Evolutionary conservation across 2,329 filamentous ascomycete genomes (phyloP).

Genomic region (Atkinsonella texensis): DNA sequence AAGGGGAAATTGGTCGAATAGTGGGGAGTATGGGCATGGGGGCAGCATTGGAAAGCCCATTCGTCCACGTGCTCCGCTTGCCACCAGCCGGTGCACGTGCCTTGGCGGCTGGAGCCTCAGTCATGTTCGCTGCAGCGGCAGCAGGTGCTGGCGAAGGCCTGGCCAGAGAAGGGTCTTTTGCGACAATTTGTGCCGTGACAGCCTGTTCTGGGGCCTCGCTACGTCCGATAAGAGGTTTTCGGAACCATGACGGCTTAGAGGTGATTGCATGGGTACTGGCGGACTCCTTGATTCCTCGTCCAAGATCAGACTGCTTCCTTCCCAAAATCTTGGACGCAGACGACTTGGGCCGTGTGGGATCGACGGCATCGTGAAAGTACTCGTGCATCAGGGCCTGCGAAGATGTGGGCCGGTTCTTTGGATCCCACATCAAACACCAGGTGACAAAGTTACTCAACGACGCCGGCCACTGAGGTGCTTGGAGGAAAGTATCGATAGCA

Average conservation of each 20-base stretch:
- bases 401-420: slow-evolving; percentile 80
- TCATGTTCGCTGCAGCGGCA: slow-evolving; percentile 16
- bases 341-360: slow-evolving; percentile 85
- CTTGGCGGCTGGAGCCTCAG: slow-evolving; percentile 25
- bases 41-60: slow-evolving; percentile 65
- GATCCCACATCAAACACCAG: slow-evolving; percentile 99
- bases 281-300: slow-evolving; percentile 52
- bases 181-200: slow-evolving; percentile 31
- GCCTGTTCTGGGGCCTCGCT: slow-evolving; percentile 54
- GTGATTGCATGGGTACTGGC: slow-evolving; percentile 45
- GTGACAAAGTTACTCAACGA: slow-evolving; percentile 88
- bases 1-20: slow-evolving; percentile 86
- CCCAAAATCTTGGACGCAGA: slow-evolving; percentile 74
- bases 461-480: slow-evolving; percentile 80
- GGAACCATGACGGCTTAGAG: slow-evolving; percentile 91
- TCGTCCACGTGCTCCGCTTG: slow-evolving; percentile 91
- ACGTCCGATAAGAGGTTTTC: slow-evolving; percentile 80
- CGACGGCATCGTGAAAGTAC: slow-evolving; percentile 85
- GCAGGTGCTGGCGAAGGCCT: slow-evolving; percentile 33
- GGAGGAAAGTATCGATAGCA: slow-evolving; percentile 87
- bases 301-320: slow-evolving; percentile 80
- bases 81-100: slow-evolving; percentile 39
- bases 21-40: slow-evolving; percentile 95
- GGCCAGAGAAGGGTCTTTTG: slow-evolving; percentile 34
- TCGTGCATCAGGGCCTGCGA: slow-evolving; percentile 90